phyloP scores from a whole-genome alignment of 345 rosid genomes.

The Crucihimalaya himalaica region DNA sequence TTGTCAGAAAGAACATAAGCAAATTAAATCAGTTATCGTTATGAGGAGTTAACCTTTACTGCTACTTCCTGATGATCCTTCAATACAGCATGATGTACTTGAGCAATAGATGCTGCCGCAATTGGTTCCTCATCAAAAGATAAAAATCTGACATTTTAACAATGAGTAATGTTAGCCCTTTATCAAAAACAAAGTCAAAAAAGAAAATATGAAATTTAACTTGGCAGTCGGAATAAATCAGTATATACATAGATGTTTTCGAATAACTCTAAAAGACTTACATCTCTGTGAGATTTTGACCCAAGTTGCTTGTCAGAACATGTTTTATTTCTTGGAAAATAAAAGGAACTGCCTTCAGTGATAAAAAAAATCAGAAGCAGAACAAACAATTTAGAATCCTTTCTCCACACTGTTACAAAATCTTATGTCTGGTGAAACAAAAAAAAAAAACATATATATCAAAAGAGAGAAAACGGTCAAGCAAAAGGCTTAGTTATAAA shows the following conservation, averaged over 20 bases:
- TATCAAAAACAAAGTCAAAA: not conserved
- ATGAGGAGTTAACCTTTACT: conserved; percentile 59
- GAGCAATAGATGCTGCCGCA: conserved; percentile 97
- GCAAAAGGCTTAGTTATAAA: not conserved
- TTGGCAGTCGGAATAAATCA: not conserved
- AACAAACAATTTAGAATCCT: conserved; percentile 13
- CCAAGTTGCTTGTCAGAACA: conserved; percentile 57
- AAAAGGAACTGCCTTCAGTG: conserved; percentile 72
- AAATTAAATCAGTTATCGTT: not conserved
- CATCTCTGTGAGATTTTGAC: conserved; percentile 59
- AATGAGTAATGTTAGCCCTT: not conserved
- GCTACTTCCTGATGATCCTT: conserved; percentile 74
- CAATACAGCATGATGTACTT: conserved; percentile 78
- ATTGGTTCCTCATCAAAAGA: conserved; percentile 85
- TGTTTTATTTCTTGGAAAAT: conserved; percentile 62
- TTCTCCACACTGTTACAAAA: not conserved
- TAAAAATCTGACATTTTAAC: conserved; percentile 54
- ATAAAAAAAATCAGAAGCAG: conserved; percentile 16
- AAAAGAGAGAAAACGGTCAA: not conserved
- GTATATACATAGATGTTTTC: not conserved
- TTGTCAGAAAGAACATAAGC: not conserved
- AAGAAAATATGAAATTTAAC: not conserved
- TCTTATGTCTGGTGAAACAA: not conserved
- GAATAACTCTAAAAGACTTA: conserved; percentile 39
- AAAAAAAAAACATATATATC: not conserved